phyloP scores from a whole-genome alignment of 1,284 basidiomycete genomes.

The Sphagnurus paluster region DNA sequence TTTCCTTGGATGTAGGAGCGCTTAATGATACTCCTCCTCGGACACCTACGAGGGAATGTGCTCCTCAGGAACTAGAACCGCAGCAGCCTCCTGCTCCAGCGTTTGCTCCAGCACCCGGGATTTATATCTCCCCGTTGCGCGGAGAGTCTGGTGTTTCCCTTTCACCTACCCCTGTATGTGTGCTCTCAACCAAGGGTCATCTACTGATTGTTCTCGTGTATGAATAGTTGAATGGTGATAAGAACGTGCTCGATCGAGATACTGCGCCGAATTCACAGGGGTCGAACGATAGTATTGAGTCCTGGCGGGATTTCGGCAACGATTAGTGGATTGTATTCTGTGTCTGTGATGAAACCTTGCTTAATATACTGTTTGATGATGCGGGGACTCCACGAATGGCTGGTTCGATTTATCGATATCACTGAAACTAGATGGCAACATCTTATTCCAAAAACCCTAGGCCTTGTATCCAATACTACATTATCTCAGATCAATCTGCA shows the following conservation, averaged over 20 bases:
- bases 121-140: constrained; percentile 49
- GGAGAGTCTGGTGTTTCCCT: constrained; percentile 7
- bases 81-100: constrained; percentile 10
- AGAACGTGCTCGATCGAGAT: too few relatives aligned
- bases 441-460: too few relatives aligned
- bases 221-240: too few relatives aligned
- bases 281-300: constrained; percentile 53
- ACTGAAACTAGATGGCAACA: too few relatives aligned
- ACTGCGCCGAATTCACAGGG: constrained; percentile 28
- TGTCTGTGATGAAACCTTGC: too few relatives aligned
- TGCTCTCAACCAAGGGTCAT: not conserved
- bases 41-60: not conserved
- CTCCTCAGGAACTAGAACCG: constrained; percentile 8
- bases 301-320: constrained; percentile 35
- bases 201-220: not conserved
- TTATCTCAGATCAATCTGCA: too few relatives aligned
- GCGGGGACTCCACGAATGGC: too few relatives aligned
- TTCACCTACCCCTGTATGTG: not conserved
- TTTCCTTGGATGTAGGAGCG: constrained; percentile 1
- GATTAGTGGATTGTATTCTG: too few relatives aligned
- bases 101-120: constrained; percentile 45
- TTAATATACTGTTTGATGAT: too few relatives aligned
- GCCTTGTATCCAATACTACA: too few relatives aligned
- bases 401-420: too few relatives aligned
- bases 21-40: constrained; percentile 9